These are phyloP conservation scores for Saccharomycopsis hybrid DNA, from an alignment of 1,139 yeast genomes.

Conservation along the genomic window DNA sequence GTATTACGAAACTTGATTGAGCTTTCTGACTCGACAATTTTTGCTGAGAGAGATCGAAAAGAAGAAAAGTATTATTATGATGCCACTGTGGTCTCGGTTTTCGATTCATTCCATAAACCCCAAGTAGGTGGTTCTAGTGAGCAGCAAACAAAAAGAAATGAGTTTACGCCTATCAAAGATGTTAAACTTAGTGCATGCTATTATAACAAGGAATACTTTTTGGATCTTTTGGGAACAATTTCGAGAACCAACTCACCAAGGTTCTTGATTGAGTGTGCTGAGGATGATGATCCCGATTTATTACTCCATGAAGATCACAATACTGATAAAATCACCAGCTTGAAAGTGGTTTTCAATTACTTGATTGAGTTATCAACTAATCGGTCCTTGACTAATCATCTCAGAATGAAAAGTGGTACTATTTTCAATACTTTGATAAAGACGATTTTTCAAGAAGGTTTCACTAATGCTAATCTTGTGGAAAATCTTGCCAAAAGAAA, in stretches of 20 bases:
- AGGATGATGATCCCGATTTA: not conserved
- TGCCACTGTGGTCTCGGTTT: slow-evolving; percentile 5
- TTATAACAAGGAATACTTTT: slow-evolving; percentile 32
- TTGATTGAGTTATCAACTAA: slow-evolving; percentile 40
- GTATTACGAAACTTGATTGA: slow-evolving; percentile 41
- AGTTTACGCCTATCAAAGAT: slow-evolving; percentile 16
- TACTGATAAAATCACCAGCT: slow-evolving; percentile 1
- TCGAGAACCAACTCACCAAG: slow-evolving; percentile 44
- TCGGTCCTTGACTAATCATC: slow-evolving; percentile 34
- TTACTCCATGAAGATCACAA: not conserved
- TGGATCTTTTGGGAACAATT: slow-evolving; percentile 37
- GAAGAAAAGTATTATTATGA: slow-evolving; percentile 16
- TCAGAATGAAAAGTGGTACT: slow-evolving; percentile 42
- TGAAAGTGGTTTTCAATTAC: slow-evolving; percentile 28
- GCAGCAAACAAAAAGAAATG: not conserved
- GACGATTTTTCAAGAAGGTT: slow-evolving; percentile 42
- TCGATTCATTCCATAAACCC: not conserved
- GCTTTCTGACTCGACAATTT: slow-evolving; percentile 33
- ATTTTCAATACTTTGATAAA: slow-evolving; percentile 46
- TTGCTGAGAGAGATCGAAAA: slow-evolving; percentile 12
- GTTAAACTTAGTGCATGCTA: slow-evolving; percentile 26
- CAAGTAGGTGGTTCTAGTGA: not conserved
- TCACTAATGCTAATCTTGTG: slow-evolving; percentile 23
- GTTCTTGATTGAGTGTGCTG: slow-evolving; percentile 33
- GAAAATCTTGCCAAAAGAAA: not conserved